Conservation (phyloP, 495 filamentous ascomycete species). For the Trichoderma orchidacearum region DNA sequence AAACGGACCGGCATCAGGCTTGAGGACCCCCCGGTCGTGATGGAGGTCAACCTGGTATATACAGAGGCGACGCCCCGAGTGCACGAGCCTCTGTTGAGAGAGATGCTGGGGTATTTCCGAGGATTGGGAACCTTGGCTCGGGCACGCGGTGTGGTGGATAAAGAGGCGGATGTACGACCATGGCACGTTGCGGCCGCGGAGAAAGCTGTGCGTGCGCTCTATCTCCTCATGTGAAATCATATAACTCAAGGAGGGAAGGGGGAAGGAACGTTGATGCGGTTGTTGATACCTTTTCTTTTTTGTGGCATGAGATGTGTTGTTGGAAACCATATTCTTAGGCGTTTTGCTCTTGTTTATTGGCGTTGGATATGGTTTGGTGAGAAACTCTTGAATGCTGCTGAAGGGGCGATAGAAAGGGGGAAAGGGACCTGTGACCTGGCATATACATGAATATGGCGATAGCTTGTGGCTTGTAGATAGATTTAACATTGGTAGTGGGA, state of each 20-base stretch:
- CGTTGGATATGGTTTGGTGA: neutral
- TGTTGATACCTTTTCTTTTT: neutral
- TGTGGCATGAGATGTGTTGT: neutral
- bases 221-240: conserved; percentile 35
- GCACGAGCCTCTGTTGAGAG: conserved; percentile 50
- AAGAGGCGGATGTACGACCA: conserved; percentile 51
- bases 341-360: neutral
- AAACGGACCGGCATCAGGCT: conserved; percentile 51
- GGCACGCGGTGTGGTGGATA: conserved; percentile 49
- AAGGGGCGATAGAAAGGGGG: neutral
- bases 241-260: neutral
- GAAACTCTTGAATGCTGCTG: neutral
- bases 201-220: conserved; percentile 46
- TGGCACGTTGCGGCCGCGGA: conserved; percentile 80
- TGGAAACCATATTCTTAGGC: neutral
- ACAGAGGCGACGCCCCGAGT: conserved; percentile 34
- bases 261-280: neutral
- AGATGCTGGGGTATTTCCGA: conserved; percentile 62
- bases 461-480: neutral
- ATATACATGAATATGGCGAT: neutral
- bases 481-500: too few species aligned
- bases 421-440: neutral
- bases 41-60: conserved; percentile 56
- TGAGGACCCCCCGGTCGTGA: conserved; percentile 46
- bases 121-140: conserved; percentile 62